Evolutionary conservation across 805 yeast species (phyloP), one percentile per base, ranked within the genome.

Genomic region (Kodamaea nitidulidarum): DNA sequence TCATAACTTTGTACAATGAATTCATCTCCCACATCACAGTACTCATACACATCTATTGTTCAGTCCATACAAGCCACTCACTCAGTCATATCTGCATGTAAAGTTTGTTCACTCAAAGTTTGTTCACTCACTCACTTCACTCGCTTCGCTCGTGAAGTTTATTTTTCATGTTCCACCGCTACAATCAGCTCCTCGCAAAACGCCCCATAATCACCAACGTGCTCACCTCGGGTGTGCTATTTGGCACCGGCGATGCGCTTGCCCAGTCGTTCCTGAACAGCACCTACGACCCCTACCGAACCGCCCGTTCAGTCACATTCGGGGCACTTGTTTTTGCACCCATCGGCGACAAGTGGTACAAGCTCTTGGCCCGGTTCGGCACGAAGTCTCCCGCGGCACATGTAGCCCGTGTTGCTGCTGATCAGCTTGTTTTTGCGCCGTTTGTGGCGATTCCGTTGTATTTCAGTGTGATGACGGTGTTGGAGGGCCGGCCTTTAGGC

Each of bases 351-450:
- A 74, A 63, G 41, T 85, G 95, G 86, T 86, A 81, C 59, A 71
- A 69, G 39, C 48, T 75, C 7, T 54, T 88, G 12, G 35, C 39
- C 11, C 17, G 16, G 25, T 35, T 11, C 34, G 39, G 12, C 17
- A 30, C 15, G 30, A 16, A n/a, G 15, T 22, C 25, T 21, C 25
- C 21, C 39, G 21, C 44, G 43, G 35, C 42, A 15, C 30, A 26
- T 0, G 15, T 55, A 3, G 41, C 54, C 1, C 62, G 87, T 35
- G 88, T 84, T 11, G 71, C 74, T 0, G 70, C 75, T 6, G 97
- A 90, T 60, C 96, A 88, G 55, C 50, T 76, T 18, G 44, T 71
- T 0, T 87, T 87, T 73, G 87, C 96, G 0, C 96, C 96, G 1
- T 50, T 83, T 9, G 78, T 67, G 12, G 70, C 81, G 3, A 75